Evolutionary conservation across 2,329 filamentous ascomycete species (phyloP).

Genomic region (Colletotrichum gigasporum): DNA sequence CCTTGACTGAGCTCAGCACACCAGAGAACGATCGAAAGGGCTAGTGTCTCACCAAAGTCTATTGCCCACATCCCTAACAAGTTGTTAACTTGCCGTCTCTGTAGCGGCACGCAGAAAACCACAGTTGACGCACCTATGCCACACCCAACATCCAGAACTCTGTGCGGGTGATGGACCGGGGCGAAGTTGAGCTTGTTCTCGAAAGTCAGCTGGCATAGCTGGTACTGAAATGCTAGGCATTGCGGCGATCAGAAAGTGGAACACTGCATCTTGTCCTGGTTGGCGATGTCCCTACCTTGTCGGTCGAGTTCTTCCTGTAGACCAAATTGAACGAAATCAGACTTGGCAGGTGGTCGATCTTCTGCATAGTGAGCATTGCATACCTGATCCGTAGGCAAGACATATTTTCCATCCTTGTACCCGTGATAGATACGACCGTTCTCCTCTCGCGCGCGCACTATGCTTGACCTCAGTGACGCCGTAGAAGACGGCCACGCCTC

Average conservation of each 20-base stretch:
- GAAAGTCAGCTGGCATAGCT: conserved; percentile 51
- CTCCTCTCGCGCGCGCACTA: conserved; percentile 41
- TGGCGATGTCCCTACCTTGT: conserved; percentile 34
- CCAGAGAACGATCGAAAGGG: not conserved
- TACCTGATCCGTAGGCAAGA: conserved; percentile 49
- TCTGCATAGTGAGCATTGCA: too few species aligned
- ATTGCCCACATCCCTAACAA: conserved; percentile 58
- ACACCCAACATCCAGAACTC: conserved; percentile 60
- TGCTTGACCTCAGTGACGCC: conserved; percentile 42
- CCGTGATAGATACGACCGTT: conserved; percentile 51
- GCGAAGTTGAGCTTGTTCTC: conserved; percentile 54
- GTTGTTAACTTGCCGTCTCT: not conserved
- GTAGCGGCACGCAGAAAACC: not conserved
- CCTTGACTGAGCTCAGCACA: conserved; percentile 37
- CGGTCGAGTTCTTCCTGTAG: conserved; percentile 46
- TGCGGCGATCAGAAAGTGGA: not conserved
- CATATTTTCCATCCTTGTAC: conserved; percentile 49
- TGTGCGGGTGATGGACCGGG: conserved; percentile 50
- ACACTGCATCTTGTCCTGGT: not conserved
- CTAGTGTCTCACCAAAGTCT: conserved; percentile 50
- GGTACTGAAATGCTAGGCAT: conserved; percentile 46
- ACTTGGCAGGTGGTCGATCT: not conserved
- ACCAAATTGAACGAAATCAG: conserved; percentile 20
- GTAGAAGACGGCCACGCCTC: conserved; percentile 43
- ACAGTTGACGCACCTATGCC: conserved; percentile 49